Percentiles rank a stretch among this genome's conserved stretches.
These are phyloP conservation scores for Closterium sp. DNA, from an alignment of 139 green algal genomes.

Conservation along the genomic window DNA sequence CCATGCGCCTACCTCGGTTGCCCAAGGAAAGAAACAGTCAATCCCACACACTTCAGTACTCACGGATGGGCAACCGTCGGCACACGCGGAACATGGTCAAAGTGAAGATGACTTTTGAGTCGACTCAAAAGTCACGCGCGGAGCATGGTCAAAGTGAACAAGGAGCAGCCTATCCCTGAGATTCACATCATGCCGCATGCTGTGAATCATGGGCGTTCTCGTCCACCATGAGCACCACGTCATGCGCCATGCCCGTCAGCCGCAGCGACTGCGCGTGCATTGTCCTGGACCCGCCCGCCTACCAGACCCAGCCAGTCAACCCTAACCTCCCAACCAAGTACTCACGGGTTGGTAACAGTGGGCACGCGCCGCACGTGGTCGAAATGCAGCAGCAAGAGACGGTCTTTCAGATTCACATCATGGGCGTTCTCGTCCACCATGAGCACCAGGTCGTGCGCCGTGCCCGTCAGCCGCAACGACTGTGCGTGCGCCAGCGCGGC, in stretches of 20 bases:
- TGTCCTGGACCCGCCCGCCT: too few species aligned
- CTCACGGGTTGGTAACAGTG: background rate
- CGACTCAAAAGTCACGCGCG: background rate
- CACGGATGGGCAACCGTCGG: background rate
- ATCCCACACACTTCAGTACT: too few species aligned
- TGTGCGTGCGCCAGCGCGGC: slow-evolving; percentile 33
- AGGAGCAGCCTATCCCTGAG: background rate
- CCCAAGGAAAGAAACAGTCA: too few species aligned
- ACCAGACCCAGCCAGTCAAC: too few species aligned
- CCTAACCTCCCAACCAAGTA: too few species aligned
- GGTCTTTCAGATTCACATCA: slow-evolving; percentile 8
- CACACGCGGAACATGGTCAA: background rate
- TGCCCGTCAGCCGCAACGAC: slow-evolving; percentile 31
- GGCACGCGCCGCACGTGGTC: slow-evolving; percentile 31
- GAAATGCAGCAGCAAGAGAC: slow-evolving; percentile 21
- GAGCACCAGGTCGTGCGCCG: slow-evolving; percentile 41
- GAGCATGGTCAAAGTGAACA: background rate
- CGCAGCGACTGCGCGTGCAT: slow-evolving; percentile 3
- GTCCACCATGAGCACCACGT: slow-evolving; percentile 17
- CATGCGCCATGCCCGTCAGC: slow-evolving; percentile 12
- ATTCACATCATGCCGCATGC: slow-evolving; percentile 13
- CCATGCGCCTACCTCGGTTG: background rate
- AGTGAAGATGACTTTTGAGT: slow-evolving; percentile 1
- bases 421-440: slow-evolving; percentile 30
- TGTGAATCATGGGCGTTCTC: too few species aligned